Percentiles rank a stretch among this genome's conserved stretches.
Evolutionary conservation across 2,329 filamentous ascomycete genomes (phyloP).

Genomic region (Zymoseptoria brevis): DNA sequence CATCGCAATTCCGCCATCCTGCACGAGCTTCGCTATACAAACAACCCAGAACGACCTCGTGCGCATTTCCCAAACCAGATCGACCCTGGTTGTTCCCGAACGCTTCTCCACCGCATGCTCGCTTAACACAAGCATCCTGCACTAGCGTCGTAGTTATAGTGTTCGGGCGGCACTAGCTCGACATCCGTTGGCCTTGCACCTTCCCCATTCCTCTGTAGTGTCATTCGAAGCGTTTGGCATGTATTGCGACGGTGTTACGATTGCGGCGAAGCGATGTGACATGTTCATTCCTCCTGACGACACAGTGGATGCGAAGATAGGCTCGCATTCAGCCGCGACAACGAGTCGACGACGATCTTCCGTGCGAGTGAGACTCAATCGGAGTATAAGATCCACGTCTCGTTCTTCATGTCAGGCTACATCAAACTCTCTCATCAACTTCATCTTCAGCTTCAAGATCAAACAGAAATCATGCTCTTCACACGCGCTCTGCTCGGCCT

Average conservation of each 20-base stretch:
- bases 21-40: not conserved
- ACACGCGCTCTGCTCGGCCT: conserved; percentile 31
- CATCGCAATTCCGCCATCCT: not conserved
- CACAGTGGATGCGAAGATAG: not conserved
- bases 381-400: not conserved
- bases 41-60: not conserved
- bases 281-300: not conserved
- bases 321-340: not conserved
- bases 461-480: conserved; percentile 1
- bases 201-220: not conserved
- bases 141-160: not conserved
- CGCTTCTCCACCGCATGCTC: not conserved
- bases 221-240: not conserved
- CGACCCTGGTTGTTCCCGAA: not conserved
- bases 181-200: not conserved
- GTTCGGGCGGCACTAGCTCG: not conserved
- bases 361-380: not conserved
- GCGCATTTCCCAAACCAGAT: not conserved
- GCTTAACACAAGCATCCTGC: not conserved
- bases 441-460: not conserved
- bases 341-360: not conserved
- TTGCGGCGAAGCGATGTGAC: not conserved
- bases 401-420: not conserved
- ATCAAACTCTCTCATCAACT: not conserved
- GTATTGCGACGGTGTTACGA: not conserved